Evolutionary conservation across 768 basidiomycete genomes (phyloP).

Genomic region (Peribolospora kevripleyi): DNA sequence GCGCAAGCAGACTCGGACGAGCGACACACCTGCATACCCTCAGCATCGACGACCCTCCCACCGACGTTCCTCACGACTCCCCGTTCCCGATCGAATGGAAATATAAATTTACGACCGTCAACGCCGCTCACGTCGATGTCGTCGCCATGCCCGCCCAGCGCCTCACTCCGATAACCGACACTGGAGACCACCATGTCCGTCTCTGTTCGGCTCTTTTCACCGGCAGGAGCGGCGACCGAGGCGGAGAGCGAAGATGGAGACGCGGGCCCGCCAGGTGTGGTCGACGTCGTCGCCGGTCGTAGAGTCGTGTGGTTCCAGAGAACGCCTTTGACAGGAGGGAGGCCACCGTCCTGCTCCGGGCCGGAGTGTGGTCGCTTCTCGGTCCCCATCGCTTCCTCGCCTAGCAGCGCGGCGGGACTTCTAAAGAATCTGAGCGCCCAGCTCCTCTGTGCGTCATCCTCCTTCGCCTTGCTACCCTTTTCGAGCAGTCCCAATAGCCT

Average conservation of each 20-base stretch:
- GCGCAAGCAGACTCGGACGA: slow-evolving; percentile 28
- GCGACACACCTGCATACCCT: slow-evolving; percentile 17
- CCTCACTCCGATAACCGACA: slow-evolving; percentile 59
- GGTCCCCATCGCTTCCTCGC: no score
- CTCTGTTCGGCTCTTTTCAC: slow-evolving; percentile 13
- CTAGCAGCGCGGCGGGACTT: no score
- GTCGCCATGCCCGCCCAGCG: slow-evolving; percentile 15
- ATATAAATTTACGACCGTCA: background rate
- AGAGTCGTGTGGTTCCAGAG: no score
- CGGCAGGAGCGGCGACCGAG: slow-evolving; percentile 23
- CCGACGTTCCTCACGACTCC: slow-evolving; percentile 25
- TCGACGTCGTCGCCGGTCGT: no score
- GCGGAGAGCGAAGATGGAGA: slow-evolving; percentile 24
- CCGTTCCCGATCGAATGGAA: slow-evolving; percentile 20
- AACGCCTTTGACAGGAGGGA: no score
- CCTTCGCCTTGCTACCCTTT: no score
- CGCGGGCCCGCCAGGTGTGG: no score
- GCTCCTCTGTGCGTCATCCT: no score
- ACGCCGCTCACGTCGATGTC: slow-evolving; percentile 10
- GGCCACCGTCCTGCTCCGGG: no score
- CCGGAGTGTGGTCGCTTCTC: no score
- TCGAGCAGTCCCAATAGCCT: no score
- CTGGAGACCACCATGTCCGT: slow-evolving; percentile 70
- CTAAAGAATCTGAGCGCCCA: no score
- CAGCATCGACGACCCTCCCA: slow-evolving; percentile 19